A percentile compares a stretch with the other conserved stretches of the same genome.
These are phyloP conservation scores for Citrus sp. DNA, from an alignment of 345 rosid species.

Conservation along the genomic window DNA sequence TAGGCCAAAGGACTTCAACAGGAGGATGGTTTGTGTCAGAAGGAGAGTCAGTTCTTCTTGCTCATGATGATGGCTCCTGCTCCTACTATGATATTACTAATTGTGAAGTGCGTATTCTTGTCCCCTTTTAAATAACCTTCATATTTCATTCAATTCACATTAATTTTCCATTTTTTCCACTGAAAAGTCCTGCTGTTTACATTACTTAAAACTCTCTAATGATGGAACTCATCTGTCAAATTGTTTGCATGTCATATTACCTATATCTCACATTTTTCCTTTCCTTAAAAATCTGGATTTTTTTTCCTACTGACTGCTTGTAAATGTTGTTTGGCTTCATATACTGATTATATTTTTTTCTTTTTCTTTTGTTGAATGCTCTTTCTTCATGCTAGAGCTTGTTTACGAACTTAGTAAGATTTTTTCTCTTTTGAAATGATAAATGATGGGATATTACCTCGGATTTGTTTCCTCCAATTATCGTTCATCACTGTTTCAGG, in stretches of 20 bases:
- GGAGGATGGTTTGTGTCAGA: constrained; percentile 99
- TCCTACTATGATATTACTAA: constrained; percentile 81
- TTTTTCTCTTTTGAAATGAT: neutral
- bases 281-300: neutral
- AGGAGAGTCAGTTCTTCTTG: constrained; percentile 90
- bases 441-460: neutral
- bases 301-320: neutral
- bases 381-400: neutral
- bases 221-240: neutral
- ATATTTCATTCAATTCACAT: neutral
- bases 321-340: neutral
- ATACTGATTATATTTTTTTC: neutral
- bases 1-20: constrained; percentile 65
- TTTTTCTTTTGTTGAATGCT: neutral
- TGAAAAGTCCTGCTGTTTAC: neutral
- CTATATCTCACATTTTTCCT: neutral
- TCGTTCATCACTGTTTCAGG: constrained; percentile 42
- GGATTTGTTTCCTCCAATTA: constrained; percentile 4
- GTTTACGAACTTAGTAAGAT: neutral
- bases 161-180: neutral
- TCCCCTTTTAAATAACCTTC: neutral
- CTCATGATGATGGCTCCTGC: constrained; percentile 91
- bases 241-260: neutral
- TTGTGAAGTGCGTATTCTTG: constrained; percentile 56
- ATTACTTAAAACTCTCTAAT: neutral